Evolutionary conservation across 805 yeast genomes (phyloP).

Genomic region (Tetrapisispora phaffii): DNA sequence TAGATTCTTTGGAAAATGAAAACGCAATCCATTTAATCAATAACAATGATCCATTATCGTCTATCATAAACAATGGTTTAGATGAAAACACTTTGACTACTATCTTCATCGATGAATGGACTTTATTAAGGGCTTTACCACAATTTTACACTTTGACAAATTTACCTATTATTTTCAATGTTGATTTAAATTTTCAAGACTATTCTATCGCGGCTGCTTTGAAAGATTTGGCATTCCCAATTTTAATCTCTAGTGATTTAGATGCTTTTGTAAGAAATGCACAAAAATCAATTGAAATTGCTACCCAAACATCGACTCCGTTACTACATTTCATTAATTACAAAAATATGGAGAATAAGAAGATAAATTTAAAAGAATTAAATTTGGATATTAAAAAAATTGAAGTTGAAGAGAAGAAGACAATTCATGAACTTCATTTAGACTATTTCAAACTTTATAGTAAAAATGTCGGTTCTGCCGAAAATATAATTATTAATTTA

Average conservation of each 20-base stretch:
- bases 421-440: constrained; percentile 24
- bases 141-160: constrained; percentile 36
- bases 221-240: constrained; percentile 56
- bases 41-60: constrained; percentile 26
- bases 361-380: not conserved
- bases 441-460: constrained; percentile 26
- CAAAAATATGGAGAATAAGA: constrained; percentile 3
- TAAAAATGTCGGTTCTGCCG: constrained; percentile 28
- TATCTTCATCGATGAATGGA: constrained; percentile 42
- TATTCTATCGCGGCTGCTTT: constrained; percentile 60
- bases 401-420: constrained; percentile 7
- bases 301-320: constrained; percentile 40
- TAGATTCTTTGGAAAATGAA: constrained; percentile 5
- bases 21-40: constrained; percentile 17
- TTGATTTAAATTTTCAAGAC: constrained; percentile 50
- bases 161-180: constrained; percentile 48
- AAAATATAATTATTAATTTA: constrained; percentile 51
- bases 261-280: constrained; percentile 46
- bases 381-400: not conserved
- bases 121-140: constrained; percentile 53
- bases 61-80: constrained; percentile 13
- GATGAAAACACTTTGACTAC: constrained; percentile 29
- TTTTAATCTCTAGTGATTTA: constrained; percentile 56
- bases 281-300: constrained; percentile 47
- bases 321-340: constrained; percentile 60